Evolutionary conservation across 2,329 filamentous ascomycete genomes (phyloP).

Genomic region (Diplodia sapinea): DNA sequence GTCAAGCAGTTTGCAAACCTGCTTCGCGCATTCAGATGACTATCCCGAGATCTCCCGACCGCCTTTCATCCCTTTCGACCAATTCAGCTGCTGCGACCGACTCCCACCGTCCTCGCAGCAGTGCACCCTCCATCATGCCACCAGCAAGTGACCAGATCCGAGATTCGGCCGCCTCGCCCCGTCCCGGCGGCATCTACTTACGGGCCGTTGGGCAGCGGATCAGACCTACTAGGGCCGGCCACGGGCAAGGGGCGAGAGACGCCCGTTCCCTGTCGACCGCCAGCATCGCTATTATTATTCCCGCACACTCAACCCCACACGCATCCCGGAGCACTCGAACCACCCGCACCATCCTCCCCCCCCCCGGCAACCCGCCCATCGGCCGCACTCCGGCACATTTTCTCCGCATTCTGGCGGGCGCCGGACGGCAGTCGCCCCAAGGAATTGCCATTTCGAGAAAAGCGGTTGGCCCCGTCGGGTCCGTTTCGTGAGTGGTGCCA

Average conservation of each 20-base stretch:
- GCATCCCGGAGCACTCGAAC: no score
- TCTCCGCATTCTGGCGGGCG: conserved; percentile 6
- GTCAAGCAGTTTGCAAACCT: background rate
- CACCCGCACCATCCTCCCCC: no score
- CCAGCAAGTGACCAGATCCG: background rate
- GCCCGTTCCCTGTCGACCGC: background rate
- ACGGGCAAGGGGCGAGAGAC: background rate
- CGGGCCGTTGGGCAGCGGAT: background rate
- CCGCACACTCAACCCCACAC: background rate
- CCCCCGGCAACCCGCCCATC: no score
- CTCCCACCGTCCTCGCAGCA: background rate
- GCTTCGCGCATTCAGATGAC: background rate
- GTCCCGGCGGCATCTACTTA: background rate
- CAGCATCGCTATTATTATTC: background rate
- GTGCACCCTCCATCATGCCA: background rate
- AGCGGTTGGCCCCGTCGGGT: background rate
- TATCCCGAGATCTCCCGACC: background rate
- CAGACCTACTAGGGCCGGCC: no score
- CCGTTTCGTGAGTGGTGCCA: background rate
- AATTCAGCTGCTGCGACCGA: background rate
- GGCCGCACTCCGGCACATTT: conserved; percentile 6
- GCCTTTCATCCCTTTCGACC: background rate
- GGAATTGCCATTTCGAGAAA: background rate
- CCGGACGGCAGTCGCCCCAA: conserved; percentile 21
- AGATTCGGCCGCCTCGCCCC: conserved; percentile 1